phyloP scores from a whole-genome alignment of 2,329 filamentous ascomycete species.

The Ophiocordyceps robertsii region DNA sequence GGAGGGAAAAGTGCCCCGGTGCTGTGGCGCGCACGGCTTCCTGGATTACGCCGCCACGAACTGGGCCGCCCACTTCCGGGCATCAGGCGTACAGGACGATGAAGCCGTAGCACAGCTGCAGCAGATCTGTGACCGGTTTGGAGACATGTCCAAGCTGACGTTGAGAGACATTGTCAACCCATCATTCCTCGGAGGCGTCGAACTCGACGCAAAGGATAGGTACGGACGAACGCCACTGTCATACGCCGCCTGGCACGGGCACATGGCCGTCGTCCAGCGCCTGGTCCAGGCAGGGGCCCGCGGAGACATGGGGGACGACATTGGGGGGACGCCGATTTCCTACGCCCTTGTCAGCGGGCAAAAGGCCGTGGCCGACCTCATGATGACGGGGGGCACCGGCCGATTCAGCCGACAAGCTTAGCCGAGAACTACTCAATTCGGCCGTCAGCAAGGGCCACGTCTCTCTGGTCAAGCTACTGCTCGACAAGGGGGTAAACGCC shows the following conservation, averaged over 20 bases:
- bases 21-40: too few species aligned
- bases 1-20: too few species aligned
- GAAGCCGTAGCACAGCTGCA: too few species aligned
- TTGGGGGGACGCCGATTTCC: not conserved
- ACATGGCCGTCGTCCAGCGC: not conserved
- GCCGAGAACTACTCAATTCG: not conserved
- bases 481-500: not conserved
- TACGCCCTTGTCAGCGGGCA: not conserved
- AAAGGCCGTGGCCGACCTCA: not conserved
- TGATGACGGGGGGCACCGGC: not conserved
- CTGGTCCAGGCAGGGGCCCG: not conserved
- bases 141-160: too few species aligned
- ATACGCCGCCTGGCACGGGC: not conserved
- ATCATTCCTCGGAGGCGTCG: too few species aligned
- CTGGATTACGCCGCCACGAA: too few species aligned
- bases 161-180: too few species aligned
- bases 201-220: not conserved
- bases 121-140: too few species aligned
- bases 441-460: not conserved
- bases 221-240: not conserved
- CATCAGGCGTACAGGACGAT: too few species aligned
- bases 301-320: too few species aligned
- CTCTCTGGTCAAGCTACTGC: not conserved
- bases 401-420: not conserved
- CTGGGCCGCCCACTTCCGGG: too few species aligned